phyloP scores from a whole-genome alignment of 306 rosid genomes.

The Trifolium subterraneum region DNA sequence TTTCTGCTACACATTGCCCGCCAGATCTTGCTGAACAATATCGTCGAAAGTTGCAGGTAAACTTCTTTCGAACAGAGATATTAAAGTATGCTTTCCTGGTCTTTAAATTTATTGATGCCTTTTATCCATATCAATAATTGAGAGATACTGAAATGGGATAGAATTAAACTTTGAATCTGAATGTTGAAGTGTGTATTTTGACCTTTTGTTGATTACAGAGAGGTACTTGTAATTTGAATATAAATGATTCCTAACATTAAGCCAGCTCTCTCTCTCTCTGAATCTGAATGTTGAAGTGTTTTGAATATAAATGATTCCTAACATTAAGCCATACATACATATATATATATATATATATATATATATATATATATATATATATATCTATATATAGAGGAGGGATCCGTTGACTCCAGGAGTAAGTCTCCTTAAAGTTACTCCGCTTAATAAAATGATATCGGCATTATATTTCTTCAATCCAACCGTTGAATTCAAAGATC shows the following conservation, averaged over 20 bases:
- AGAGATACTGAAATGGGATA: not conserved
- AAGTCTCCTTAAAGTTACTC: too few relatives aligned
- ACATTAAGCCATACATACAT: too few relatives aligned
- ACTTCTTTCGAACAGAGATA: constrained; percentile 26
- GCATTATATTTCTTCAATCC: too few relatives aligned
- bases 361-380: too few relatives aligned
- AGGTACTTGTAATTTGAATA: not conserved
- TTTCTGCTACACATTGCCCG: constrained; percentile 80
- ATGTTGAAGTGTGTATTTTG: not conserved
- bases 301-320: too few relatives aligned
- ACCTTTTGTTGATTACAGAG: constrained; percentile 1
- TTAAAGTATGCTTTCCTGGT: constrained; percentile 12
- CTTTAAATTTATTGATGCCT: not conserved
- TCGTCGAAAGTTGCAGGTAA: constrained; percentile 89
- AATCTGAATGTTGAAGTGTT: too few relatives aligned
- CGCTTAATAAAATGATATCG: too few relatives aligned
- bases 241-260: not conserved
- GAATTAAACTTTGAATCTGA: constrained; percentile 7
- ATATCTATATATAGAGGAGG: too few relatives aligned
- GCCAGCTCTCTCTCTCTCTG: too few relatives aligned
- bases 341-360: too few relatives aligned
- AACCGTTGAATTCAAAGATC: too few relatives aligned
- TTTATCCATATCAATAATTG: not conserved
- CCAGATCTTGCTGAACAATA: constrained; percentile 83
- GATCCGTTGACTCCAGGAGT: too few relatives aligned